These are phyloP conservation scores for Fusarium secorum DNA, from an alignment of 2,329 filamentous ascomycete species.

Conservation along the genomic window DNA sequence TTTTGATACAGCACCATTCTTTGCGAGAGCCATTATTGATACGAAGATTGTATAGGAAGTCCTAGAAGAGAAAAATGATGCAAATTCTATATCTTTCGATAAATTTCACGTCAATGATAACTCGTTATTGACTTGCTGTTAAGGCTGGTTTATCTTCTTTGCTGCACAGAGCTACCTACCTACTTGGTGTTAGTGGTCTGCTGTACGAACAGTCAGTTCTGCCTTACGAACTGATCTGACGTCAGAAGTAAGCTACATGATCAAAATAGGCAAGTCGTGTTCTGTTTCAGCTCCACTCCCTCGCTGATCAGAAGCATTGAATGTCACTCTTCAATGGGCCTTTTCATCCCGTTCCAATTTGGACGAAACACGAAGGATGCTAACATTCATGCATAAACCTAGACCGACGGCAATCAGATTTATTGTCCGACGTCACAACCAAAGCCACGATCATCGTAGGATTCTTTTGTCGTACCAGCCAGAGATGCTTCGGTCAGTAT, in stretches of 20 bases:
- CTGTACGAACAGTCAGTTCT: background rate
- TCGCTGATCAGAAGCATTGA: background rate
- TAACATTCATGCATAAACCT: background rate
- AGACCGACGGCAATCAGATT: background rate
- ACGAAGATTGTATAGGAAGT: background rate
- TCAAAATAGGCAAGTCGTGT: constrained; percentile 15
- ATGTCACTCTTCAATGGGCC: background rate
- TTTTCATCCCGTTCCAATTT: background rate
- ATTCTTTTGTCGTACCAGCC: background rate
- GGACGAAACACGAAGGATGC: background rate
- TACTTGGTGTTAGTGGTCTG: background rate
- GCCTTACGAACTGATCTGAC: background rate
- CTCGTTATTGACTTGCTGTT: background rate
- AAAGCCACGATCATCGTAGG: background rate
- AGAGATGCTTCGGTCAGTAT: background rate
- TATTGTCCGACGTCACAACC: background rate
- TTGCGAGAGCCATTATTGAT: background rate
- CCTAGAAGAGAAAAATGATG: background rate
- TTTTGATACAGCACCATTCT: background rate
- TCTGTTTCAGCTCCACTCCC: constrained; percentile 1
- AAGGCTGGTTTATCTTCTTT: background rate
- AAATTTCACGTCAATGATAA: too few species aligned
- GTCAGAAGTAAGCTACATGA: background rate
- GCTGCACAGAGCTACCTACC: background rate
- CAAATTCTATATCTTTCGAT: rapidly evolving